phyloP scores from a whole-genome alignment of 1,284 basidiomycete genomes.

The Gomphus bonarii region DNA sequence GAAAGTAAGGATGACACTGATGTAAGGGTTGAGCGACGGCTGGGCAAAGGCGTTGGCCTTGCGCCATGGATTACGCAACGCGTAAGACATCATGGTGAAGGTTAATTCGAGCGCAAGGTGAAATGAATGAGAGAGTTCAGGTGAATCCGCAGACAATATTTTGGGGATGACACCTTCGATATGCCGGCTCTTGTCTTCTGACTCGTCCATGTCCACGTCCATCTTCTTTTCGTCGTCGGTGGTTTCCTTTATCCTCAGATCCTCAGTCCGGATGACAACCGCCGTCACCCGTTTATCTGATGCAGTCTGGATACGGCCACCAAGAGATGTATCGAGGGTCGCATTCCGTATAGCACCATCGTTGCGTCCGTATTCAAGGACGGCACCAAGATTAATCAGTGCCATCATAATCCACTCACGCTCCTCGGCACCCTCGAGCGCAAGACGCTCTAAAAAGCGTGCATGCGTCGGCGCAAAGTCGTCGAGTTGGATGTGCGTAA shows the following conservation, averaged over 20 bases:
- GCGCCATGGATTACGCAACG: conserved; percentile 56
- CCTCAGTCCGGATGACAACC: conserved; percentile 7
- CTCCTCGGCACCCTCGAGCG: conserved; percentile 72
- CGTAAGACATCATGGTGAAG: conserved; percentile 69
- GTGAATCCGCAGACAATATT: conserved; percentile 13
- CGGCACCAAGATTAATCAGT: conserved; percentile 67
- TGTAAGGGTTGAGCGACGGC: conserved; percentile 74
- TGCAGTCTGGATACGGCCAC: conserved; percentile 20
- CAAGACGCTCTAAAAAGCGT: conserved; percentile 78
- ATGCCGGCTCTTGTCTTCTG: not conserved
- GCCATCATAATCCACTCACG: conserved; percentile 97
- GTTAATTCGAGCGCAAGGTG: conserved; percentile 69
- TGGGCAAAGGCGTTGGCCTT: conserved; percentile 45
- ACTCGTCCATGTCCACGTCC: conserved; percentile 49
- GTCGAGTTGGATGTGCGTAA: conserved; percentile 90
- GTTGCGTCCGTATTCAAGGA: conserved; percentile 85
- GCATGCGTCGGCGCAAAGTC: conserved; percentile 76
- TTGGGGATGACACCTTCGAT: conserved; percentile 14
- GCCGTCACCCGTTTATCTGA: conserved; percentile 4
- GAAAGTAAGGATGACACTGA: conserved; percentile 83
- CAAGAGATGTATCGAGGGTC: conserved; percentile 13
- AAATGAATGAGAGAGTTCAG: conserved; percentile 52
- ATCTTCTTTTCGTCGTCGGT: conserved; percentile 34
- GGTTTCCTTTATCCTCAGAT: conserved; percentile 21
- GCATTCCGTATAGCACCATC: conserved; percentile 59